Base-by-base conservation (phyloP, 352 stramenopile genomes). In the Phytophthora kernoviae region DNA sequence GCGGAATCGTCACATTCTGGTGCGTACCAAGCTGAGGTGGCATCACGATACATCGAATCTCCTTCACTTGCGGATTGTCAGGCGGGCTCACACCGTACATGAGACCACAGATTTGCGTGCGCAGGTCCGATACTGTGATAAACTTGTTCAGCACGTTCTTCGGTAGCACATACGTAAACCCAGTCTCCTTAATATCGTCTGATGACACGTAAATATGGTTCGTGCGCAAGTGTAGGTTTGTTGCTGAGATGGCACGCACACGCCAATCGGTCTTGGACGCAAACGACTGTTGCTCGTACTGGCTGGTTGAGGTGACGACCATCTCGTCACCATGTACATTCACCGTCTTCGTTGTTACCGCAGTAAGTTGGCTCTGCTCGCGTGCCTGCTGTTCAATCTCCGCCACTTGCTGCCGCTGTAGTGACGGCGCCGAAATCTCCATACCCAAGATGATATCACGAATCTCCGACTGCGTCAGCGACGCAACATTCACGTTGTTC, bases 61-160 rank as follows among this genome's bases (percentile, higher is more conserved):
- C 98, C 77, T 99, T 98, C 30, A 99, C 97, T 64, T 98, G 90
- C 57, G 97, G 90, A 78, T 99, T 99, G 70, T 99, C 98, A 8
- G 89, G 81, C 26, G 98, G 98, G 43, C 96, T 99, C 2, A 99
- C 92, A 66, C 98, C 98, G 74, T 99, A 99, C 58, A 99, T 88
- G 54, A 99, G 97, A 11, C 97, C 98, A 44, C 94, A 97, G 62
- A 99, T 96, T 66, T 99, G 97, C 24, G 97, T 99, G 30, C 97
- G 94, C 44, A 99, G 75, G 64, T 99, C 97, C 9, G 95, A 83
- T 49, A 99, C 92, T n/a, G 89, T 98, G 54, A 99, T 99, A 65
- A 99, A 99, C 77, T 99, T 99, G 59, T 97, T 98, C 3, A 99
- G 83, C 61, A 99, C 93, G 70, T 99, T 99, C 73, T 99, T 99